phyloP scores from a whole-genome alignment of 2,329 filamentous ascomycete species.

The Talaromyces sp. region DNA sequence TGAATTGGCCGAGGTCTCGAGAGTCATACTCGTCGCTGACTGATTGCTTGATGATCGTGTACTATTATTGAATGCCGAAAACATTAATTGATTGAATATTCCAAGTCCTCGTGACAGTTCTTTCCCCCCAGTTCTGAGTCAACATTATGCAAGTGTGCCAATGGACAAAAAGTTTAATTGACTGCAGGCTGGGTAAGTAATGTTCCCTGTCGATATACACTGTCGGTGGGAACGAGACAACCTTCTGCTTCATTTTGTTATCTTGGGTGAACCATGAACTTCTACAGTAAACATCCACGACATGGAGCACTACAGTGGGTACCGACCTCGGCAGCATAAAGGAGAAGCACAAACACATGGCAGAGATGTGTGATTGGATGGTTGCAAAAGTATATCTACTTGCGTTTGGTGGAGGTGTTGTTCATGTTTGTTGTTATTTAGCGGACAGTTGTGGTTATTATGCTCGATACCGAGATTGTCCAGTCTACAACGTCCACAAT shows the following conservation, averaged over 20 bases:
- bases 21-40: background rate
- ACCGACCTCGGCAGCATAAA: background rate
- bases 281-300: background rate
- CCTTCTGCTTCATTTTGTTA: background rate
- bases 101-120: background rate
- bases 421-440: background rate
- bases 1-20: background rate
- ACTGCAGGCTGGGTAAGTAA: background rate
- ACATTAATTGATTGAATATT: background rate
- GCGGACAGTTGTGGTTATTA: background rate
- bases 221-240: background rate
- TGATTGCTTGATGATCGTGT: background rate
- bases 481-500: no score
- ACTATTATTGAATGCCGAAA: background rate
- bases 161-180: background rate
- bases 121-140: background rate
- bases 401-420: background rate
- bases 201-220: background rate
- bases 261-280: background rate
- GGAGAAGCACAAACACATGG: background rate
- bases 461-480: background rate
- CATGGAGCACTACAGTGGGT: background rate
- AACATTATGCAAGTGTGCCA: background rate
- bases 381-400: background rate
- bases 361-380: background rate